These are phyloP conservation scores for Solanum chacoense DNA, from an alignment of 305 asterid species.

Conservation along the genomic window DNA sequence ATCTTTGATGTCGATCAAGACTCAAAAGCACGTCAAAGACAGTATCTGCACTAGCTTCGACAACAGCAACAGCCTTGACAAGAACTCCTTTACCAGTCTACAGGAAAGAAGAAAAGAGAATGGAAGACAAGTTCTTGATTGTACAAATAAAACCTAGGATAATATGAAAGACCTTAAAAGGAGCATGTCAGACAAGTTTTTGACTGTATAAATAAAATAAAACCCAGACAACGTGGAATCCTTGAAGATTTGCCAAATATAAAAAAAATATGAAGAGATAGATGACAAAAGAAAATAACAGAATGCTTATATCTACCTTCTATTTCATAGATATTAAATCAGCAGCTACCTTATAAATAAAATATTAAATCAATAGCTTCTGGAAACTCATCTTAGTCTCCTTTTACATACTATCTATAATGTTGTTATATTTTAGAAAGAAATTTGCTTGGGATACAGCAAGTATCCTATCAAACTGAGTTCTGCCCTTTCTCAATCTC, in stretches of 20 bases:
- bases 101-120: slow-evolving; percentile 12
- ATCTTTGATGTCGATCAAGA: slow-evolving; percentile 74
- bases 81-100: slow-evolving; percentile 75
- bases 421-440: not conserved
- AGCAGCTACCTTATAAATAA: not conserved
- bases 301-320: not conserved
- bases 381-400: not conserved
- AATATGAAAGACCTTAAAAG: not conserved
- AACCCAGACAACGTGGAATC: not conserved
- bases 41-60: slow-evolving; percentile 90
- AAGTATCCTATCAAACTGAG: not conserved
- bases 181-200: not conserved
- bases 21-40: slow-evolving; percentile 76
- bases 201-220: not conserved
- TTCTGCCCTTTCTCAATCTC: not conserved
- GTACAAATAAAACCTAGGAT: not conserved
- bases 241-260: not conserved
- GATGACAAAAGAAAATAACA: not conserved
- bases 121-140: not conserved
- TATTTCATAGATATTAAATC: not conserved
- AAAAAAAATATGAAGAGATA: not conserved
- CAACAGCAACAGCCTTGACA: slow-evolving; percentile 95
- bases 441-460: not conserved
- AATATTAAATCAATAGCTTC: not conserved
- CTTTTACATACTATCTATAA: not conserved